phyloP scores from a whole-genome alignment of 2,329 filamentous ascomycete species.

The Tolypocladium ovalisporum region DNA sequence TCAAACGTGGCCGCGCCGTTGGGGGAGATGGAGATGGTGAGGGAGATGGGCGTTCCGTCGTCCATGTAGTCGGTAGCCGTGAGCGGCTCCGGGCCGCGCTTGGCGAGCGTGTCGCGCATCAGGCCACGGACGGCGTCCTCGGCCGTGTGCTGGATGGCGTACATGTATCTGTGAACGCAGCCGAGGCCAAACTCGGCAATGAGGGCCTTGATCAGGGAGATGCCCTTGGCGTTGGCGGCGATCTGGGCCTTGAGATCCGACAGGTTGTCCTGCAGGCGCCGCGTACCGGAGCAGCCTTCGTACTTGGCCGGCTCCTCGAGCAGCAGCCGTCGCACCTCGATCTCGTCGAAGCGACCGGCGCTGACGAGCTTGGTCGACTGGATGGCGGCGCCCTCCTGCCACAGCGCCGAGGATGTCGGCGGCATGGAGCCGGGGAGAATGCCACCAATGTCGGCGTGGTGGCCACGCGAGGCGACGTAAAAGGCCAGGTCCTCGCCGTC shows the following conservation, averaged over 20 bases:
- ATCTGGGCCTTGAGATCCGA: constrained; percentile 82
- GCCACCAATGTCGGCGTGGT: constrained; percentile 49
- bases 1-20: constrained; percentile 64
- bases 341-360: constrained; percentile 68
- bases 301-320: constrained; percentile 64
- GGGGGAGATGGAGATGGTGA: constrained; percentile 64
- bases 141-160: constrained; percentile 28
- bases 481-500: constrained; percentile 29
- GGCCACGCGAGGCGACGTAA: constrained; percentile 51
- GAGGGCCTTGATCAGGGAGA: constrained; percentile 58
- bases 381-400: constrained; percentile 54
- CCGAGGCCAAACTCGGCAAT: constrained; percentile 64
- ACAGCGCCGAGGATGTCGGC: constrained; percentile 56
- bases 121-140: constrained; percentile 54
- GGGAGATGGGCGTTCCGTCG: constrained; percentile 67
- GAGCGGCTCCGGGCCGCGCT: constrained; percentile 10
- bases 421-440: constrained; percentile 79
- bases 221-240: constrained; percentile 78
- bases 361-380: constrained; percentile 62
- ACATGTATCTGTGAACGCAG: constrained; percentile 53
- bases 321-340: constrained; percentile 60
- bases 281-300: constrained; percentile 66
- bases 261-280: constrained; percentile 72
- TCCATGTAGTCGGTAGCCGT: constrained; percentile 57
- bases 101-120: constrained; percentile 8